Percentiles rank a stretch among this genome's conserved stretches.
phyloP scores from a whole-genome alignment of 176 grass and related monocot species.

The Aegilops bicornis region DNA sequence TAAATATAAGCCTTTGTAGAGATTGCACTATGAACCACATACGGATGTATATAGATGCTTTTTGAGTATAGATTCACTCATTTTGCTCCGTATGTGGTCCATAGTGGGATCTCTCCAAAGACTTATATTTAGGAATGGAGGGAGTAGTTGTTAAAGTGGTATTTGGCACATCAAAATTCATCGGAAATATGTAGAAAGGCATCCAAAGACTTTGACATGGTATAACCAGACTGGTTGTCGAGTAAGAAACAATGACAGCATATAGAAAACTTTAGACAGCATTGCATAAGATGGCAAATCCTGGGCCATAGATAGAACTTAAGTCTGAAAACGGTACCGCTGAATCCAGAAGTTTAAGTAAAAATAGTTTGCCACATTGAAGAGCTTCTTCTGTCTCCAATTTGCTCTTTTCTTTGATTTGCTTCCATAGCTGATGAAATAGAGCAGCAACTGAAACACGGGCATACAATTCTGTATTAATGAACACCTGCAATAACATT shows the following conservation, averaged over 20 bases:
- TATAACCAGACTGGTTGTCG: background rate
- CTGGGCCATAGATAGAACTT: background rate
- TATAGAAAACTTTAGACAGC: background rate
- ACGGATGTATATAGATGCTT: no score
- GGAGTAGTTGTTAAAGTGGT: conserved; percentile 3
- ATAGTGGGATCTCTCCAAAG: no score
- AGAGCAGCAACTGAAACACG: conserved; percentile 85
- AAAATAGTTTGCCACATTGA: conserved; percentile 75
- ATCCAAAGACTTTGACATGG: background rate
- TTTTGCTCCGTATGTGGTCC: no score
- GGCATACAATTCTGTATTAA: conserved; percentile 95
- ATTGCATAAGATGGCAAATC: conserved; percentile 8
- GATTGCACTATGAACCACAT: no score
- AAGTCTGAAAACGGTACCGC: conserved; percentile 56
- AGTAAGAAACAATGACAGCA: conserved; percentile 5
- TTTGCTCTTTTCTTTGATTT: conserved; percentile 31
- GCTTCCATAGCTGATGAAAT: conserved; percentile 62
- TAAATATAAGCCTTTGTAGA: no score
- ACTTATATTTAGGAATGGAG: no score
- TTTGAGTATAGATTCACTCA: no score
- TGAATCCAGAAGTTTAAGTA: conserved; percentile 77
- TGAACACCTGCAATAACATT: conserved; percentile 69
- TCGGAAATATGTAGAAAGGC: conserved; percentile 8
- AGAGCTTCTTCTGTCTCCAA: conserved; percentile 45
- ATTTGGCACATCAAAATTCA: background rate